Conservation (phyloP, 371 early-diverging fungal species). For the Rhizopus sp. region DNA sequence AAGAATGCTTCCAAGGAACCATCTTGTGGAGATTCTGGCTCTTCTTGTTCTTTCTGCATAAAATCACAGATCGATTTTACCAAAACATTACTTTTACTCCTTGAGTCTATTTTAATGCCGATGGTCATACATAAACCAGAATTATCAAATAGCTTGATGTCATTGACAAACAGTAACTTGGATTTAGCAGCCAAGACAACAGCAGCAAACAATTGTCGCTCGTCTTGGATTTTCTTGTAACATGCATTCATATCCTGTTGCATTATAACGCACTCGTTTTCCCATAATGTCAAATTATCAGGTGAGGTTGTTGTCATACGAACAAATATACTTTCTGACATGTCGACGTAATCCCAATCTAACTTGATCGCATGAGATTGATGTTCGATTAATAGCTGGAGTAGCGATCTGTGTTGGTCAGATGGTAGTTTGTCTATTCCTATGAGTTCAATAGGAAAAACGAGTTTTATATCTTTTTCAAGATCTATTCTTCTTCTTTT, state of each 20-base stretch:
- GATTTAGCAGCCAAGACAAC: neutral
- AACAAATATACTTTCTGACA: neutral
- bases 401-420: neutral
- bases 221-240: too few relatives aligned
- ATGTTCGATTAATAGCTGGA: neutral
- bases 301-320: neutral
- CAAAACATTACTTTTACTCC: neutral
- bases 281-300: neutral
- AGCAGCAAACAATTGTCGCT: neutral
- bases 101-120: too few relatives aligned
- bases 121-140: neutral
- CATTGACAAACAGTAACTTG: neutral
- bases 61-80: neutral
- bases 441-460: neutral
- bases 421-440: neutral
- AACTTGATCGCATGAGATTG: neutral
- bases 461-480: neutral
- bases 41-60: neutral
- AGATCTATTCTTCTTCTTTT: neutral
- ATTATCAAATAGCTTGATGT: too few relatives aligned
- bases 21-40: neutral
- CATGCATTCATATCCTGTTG: neutral
- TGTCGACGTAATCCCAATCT: neutral
- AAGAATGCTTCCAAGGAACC: constrained; percentile 26
- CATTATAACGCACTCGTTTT: neutral